phyloP scores from a whole-genome alignment of 805 yeast genomes.

The Starmerella vaccinii region DNA sequence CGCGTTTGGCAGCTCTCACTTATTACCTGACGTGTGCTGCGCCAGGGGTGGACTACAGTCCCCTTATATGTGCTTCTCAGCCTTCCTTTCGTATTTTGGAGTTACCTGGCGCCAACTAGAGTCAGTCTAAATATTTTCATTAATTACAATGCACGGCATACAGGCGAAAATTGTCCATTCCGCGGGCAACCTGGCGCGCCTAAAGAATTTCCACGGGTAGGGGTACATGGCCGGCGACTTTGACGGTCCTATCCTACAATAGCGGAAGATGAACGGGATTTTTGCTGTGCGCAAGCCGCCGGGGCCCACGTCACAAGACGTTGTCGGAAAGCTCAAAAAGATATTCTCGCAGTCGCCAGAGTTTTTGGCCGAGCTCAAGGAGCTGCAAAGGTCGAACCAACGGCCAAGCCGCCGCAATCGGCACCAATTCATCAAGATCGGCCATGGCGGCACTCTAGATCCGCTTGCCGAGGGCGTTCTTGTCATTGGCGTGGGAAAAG shows the following conservation, averaged over 20 bases:
- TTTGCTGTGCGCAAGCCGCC: constrained; percentile 86
- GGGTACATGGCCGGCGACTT: background rate
- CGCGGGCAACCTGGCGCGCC: too few species aligned
- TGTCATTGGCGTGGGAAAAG: constrained; percentile 84
- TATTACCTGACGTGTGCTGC: too few species aligned
- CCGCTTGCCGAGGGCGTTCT: constrained; percentile 90
- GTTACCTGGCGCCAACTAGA: too few species aligned
- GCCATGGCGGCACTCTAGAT: constrained; percentile 97
- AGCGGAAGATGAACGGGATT: constrained; percentile 64
- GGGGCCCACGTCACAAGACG: constrained; percentile 71
- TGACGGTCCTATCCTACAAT: background rate
- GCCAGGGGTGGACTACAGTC: too few species aligned
- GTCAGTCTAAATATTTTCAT: too few species aligned
- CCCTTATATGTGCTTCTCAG: too few species aligned
- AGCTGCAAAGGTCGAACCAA: background rate
- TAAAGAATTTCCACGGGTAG: too few species aligned
- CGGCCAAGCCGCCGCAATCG: constrained; percentile 25
- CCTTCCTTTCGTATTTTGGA: too few species aligned
- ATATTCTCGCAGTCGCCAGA: constrained; percentile 50
- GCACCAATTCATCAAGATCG: constrained; percentile 56
- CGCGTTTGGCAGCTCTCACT: too few species aligned
- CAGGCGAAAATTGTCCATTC: too few species aligned
- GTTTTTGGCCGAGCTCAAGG: constrained; percentile 35
- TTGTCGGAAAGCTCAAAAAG: constrained; percentile 55
- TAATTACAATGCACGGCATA: too few species aligned